These are phyloP conservation scores for Clarireedia paspali DNA, from an alignment of 2,329 filamentous ascomycete genomes.

Conservation along the genomic window DNA sequence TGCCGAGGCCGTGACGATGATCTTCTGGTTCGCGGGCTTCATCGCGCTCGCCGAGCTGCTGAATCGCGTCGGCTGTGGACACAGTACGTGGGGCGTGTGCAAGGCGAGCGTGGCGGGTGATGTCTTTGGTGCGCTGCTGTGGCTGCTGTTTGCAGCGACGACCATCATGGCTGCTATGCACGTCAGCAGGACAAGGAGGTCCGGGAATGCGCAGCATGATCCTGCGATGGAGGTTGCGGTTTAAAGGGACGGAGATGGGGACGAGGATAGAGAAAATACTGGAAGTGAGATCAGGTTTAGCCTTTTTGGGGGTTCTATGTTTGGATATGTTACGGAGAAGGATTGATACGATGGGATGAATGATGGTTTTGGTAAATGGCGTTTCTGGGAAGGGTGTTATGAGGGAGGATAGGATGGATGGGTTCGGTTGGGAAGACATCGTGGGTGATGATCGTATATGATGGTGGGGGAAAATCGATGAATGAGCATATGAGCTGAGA, in stretches of 20 bases:
- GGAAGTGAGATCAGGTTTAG: no score
- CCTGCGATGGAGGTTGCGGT: conserved; percentile 16
- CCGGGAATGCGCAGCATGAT: conserved; percentile 12
- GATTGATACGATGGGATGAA: not conserved
- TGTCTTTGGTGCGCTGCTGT: conserved; percentile 40
- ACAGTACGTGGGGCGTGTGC: conserved; percentile 30
- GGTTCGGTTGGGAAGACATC: not conserved
- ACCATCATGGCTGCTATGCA: conserved; percentile 41
- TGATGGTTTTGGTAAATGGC: not conserved
- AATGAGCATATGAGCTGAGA: no score
- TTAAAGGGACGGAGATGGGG: not conserved
- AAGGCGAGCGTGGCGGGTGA: conserved; percentile 31
- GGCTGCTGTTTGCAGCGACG: conserved; percentile 44
- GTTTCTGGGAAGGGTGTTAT: not conserved
- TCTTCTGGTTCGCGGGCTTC: conserved; percentile 88
- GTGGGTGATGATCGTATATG: not conserved
- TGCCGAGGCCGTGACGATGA: conserved; percentile 64
- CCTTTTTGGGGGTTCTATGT: no score
- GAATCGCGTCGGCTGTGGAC: conserved; percentile 45
- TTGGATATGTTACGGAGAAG: not conserved
- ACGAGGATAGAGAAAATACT: no score
- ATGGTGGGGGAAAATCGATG: not conserved
- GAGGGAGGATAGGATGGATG: not conserved
- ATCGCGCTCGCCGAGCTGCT: conserved; percentile 66
- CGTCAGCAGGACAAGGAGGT: conserved; percentile 33